Conservation (phyloP, 2,329 filamentous ascomycete species). For the Cordyceps fumosorosea region DNA sequence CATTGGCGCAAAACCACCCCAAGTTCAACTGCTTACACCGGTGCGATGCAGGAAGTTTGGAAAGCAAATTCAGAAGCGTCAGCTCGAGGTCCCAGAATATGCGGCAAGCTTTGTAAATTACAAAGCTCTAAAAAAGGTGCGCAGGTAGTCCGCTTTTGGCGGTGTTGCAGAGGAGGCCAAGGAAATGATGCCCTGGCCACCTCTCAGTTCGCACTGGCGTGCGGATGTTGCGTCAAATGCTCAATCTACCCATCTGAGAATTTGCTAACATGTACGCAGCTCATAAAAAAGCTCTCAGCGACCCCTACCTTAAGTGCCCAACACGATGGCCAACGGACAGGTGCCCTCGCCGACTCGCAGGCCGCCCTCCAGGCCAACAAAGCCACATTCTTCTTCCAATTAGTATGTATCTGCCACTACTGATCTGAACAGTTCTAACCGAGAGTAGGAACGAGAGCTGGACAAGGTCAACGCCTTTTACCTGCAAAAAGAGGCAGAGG, state of each 20-base stretch:
- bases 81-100: conserved; percentile 99
- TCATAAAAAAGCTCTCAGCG: conserved; percentile 96
- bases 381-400: conserved; percentile 95
- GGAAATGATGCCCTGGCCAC: neutral
- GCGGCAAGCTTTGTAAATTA: conserved; percentile 99
- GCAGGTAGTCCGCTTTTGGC: conserved; percentile 15
- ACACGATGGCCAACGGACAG: conserved; percentile 49
- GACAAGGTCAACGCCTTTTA: conserved; percentile 99
- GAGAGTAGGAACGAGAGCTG: conserved; percentile 77
- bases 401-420: conserved; percentile 51
- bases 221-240: neutral
- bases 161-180: neutral
- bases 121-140: conserved; percentile 96
- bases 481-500: conserved; percentile 95
- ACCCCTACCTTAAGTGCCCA: conserved; percentile 79
- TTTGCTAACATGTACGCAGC: conserved; percentile 46
- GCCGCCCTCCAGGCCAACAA: conserved; percentile 91
- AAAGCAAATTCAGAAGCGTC: conserved; percentile 97
- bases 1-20: neutral
- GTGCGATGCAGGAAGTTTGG: conserved; percentile 81
- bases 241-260: no score
- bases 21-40: neutral
- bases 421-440: conserved; percentile 30
- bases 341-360: conserved; percentile 64
- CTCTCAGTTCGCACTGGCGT: neutral